Conservation (phyloP, 1,139 yeast species). For the Meyerozyma elateridarum region DNA sequence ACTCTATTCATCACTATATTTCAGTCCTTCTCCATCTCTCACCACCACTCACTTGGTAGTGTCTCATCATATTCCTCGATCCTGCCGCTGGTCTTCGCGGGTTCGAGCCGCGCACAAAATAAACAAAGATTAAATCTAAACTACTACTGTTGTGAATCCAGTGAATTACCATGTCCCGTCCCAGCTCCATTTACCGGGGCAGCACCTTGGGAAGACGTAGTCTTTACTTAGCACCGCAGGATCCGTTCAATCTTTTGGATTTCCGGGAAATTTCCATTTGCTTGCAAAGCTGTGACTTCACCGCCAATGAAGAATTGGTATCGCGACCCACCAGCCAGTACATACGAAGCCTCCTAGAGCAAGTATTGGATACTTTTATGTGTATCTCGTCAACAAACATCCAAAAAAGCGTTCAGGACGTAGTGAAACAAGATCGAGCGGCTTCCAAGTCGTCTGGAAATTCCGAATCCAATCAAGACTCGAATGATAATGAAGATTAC, state of each 20-base stretch:
- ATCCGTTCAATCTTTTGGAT: slow-evolving; percentile 64
- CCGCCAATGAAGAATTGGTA: slow-evolving; percentile 60
- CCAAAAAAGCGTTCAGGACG: slow-evolving; percentile 7
- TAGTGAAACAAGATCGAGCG: neutral
- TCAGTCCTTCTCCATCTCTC: too few species aligned
- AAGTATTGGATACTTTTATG: slow-evolving; percentile 65
- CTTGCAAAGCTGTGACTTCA: slow-evolving; percentile 59
- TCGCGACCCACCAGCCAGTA: slow-evolving; percentile 63
- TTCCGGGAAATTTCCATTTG: slow-evolving; percentile 58
- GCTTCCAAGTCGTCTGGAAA: neutral
- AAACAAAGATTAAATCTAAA: neutral
- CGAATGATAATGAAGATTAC: slow-evolving; percentile 21
- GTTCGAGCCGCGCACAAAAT: slow-evolving; percentile 5
- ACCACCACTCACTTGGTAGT: too few species aligned
- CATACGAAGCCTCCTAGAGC: slow-evolving; percentile 60
- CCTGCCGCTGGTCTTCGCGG: too few species aligned
- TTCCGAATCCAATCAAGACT: slow-evolving; percentile 4
- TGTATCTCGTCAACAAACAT: slow-evolving; percentile 30
- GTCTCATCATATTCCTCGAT: too few species aligned
- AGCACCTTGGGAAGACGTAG: slow-evolving; percentile 7
- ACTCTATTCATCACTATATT: too few species aligned
- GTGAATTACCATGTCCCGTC: slow-evolving; percentile 8
- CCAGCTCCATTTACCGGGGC: slow-evolving; percentile 8
- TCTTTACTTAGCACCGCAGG: slow-evolving; percentile 14
- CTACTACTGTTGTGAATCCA: neutral